Evolutionary conservation across 345 rosid species (phyloP).

Genomic region (Populus simonii): DNA sequence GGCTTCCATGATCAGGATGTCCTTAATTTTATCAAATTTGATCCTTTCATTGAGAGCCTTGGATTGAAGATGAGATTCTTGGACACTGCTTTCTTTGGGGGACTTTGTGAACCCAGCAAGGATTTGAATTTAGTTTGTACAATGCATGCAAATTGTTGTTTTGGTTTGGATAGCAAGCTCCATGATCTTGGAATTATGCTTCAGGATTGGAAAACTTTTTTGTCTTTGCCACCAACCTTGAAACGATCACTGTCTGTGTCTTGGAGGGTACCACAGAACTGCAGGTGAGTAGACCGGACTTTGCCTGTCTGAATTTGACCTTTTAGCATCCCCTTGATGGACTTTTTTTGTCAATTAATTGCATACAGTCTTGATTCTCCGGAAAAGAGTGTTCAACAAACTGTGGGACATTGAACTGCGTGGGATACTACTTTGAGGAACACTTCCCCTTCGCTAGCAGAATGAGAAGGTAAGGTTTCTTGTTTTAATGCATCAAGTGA

Average conservation of each 20-base stretch:
- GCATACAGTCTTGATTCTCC: slow-evolving; percentile 41
- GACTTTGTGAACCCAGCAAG: slow-evolving; percentile 84
- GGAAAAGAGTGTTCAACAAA: slow-evolving; percentile 12
- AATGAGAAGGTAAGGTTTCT: slow-evolving; percentile 18
- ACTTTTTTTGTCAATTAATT: background rate
- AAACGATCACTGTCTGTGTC: slow-evolving; percentile 40
- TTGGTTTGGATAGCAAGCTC: slow-evolving; percentile 72
- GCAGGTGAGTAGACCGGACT: slow-evolving; percentile 49
- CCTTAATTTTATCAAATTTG: slow-evolving; percentile 58
- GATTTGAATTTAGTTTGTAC: slow-evolving; percentile 71
- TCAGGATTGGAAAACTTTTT: slow-evolving; percentile 65
- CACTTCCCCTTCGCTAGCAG: background rate
- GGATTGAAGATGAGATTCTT: slow-evolving; percentile 67
- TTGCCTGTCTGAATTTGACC: background rate
- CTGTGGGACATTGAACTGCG: slow-evolving; percentile 17
- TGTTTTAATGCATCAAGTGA: background rate
- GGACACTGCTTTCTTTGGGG: slow-evolving; percentile 75
- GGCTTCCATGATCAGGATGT: slow-evolving; percentile 76
- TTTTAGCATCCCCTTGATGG: background rate
- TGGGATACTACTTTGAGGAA: background rate
- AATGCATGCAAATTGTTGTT: slow-evolving; percentile 89
- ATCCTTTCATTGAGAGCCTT: slow-evolving; percentile 41
- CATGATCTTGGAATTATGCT: slow-evolving; percentile 74
- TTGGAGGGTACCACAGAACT: slow-evolving; percentile 80
- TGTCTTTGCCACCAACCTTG: slow-evolving; percentile 52